Percentiles rank a stretch among this genome's conserved stretches.
phyloP scores from a whole-genome alignment of 306 rosid genomes.

The Carpinus fangiana region DNA sequence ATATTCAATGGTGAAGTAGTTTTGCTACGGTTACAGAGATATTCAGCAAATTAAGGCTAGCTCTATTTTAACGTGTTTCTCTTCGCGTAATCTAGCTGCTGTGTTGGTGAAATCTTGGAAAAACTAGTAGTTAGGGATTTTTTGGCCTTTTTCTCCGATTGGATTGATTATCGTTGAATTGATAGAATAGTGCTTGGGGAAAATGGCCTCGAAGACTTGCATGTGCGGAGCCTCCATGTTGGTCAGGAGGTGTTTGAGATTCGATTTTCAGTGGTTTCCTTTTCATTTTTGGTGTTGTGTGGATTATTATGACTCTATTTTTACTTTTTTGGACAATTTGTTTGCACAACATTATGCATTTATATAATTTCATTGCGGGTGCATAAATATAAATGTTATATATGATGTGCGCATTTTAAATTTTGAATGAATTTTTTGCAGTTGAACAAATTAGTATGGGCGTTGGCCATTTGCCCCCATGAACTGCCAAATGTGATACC shows the following conservation, averaged over 20 bases:
- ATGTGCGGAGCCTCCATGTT: conserved; percentile 69
- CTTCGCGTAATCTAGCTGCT: conserved; percentile 4
- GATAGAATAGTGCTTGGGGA: conserved; percentile 18
- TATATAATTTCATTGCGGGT: background rate
- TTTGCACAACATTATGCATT: background rate
- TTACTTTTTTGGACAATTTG: background rate
- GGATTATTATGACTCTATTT: background rate
- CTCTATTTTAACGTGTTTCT: conserved; percentile 19
- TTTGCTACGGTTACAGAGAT: conserved; percentile 6
- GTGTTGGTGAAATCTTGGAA: conserved; percentile 19
- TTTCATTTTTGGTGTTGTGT: background rate
- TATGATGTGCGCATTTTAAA: background rate
- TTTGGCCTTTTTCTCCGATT: conserved; percentile 38
- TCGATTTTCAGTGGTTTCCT: conserved; percentile 6
- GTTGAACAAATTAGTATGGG: background rate
- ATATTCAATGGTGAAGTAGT: conserved; percentile 10
- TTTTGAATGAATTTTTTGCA: background rate
- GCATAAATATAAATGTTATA: background rate
- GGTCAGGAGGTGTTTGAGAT: conserved; percentile 22
- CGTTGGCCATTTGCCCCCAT: no score
- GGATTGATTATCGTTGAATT: conserved; percentile 30
- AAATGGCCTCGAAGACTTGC: conserved; percentile 72
- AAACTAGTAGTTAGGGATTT: conserved; percentile 5
- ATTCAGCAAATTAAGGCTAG: conserved; percentile 13
- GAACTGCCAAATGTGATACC: no score